A percentile compares a stretch with the other conserved stretches of the same genome.
phyloP scores from a whole-genome alignment of 176 grass and related monocot species.

The Triticum dicoccoides region DNA sequence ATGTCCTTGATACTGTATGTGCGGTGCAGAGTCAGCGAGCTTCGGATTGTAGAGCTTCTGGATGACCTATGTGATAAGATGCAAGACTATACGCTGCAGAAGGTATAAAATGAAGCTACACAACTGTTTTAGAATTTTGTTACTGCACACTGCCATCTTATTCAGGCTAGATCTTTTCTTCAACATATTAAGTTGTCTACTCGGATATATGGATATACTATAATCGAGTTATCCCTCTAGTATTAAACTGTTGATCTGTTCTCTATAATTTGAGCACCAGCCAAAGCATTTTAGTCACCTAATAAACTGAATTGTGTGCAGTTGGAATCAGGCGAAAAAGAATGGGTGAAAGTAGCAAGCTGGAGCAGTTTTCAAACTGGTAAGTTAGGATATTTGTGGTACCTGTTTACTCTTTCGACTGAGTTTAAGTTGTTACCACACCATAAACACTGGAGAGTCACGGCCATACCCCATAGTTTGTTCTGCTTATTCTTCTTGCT shows the following conservation, averaged over 20 bases:
- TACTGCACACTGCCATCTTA: not conserved
- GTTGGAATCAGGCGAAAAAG: constrained; percentile 68
- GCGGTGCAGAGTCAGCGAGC: constrained; percentile 76
- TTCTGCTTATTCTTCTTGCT: not conserved
- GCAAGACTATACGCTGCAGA: constrained; percentile 85
- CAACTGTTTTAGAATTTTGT: not conserved
- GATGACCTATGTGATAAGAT: constrained; percentile 97
- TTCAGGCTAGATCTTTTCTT: not conserved
- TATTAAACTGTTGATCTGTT: not conserved
- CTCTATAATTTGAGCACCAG: too few relatives aligned
- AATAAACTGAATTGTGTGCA: constrained; percentile 32
- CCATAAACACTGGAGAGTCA: not conserved
- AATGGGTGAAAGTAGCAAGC: constrained; percentile 75
- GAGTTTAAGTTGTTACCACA: not conserved
- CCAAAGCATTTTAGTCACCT: constrained; percentile 12
- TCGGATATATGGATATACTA: not conserved
- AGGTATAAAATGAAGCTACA: constrained; percentile 35
- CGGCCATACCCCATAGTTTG: not conserved
- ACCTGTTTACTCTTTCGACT: not conserved
- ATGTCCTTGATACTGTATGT: too few relatives aligned
- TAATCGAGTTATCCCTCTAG: not conserved
- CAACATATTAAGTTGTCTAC: not conserved
- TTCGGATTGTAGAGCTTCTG: constrained; percentile 89
- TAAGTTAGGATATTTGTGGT: constrained; percentile 24
- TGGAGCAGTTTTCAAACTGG: constrained; percentile 73